Evolutionary conservation across 805 yeast species (phyloP).

Genomic region (Torulaspora delbrueckii): DNA sequence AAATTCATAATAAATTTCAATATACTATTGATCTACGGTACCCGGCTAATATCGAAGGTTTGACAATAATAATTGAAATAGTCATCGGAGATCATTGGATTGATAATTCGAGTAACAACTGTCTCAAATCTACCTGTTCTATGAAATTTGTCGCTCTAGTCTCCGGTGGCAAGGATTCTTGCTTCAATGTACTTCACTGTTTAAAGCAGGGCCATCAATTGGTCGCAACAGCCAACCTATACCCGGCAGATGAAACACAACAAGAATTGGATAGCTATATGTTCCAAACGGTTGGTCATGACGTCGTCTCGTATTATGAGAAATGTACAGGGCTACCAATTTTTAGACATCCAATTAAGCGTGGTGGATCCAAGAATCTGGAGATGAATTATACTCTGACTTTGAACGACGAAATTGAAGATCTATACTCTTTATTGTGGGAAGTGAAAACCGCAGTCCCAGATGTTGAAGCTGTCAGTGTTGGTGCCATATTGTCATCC

Average conservation of each 20-base stretch:
- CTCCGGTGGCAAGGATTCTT: slow-evolving; percentile 96
- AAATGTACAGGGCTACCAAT: slow-evolving; percentile 77
- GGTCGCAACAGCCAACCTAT: slow-evolving; percentile 77
- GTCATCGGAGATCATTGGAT: not conserved
- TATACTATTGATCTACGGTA: too few species aligned
- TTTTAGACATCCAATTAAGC: slow-evolving; percentile 56
- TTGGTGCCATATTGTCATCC: slow-evolving; percentile 94
- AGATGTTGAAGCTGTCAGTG: slow-evolving; percentile 78
- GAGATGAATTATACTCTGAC: slow-evolving; percentile 66
- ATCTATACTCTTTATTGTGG: slow-evolving; percentile 52
- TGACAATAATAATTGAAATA: not conserved
- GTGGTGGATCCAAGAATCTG: slow-evolving; percentile 59
- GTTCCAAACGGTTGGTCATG: slow-evolving; percentile 97
- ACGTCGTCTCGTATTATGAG: slow-evolving; percentile 58
- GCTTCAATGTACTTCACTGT: slow-evolving; percentile 84
- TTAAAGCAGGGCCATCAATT: slow-evolving; percentile 80
- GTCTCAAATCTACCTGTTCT: not conserved
- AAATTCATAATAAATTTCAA: too few species aligned
- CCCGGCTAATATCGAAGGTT: too few species aligned
- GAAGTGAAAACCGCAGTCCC: slow-evolving; percentile 53
- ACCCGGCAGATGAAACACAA: slow-evolving; percentile 48
- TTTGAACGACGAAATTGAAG: slow-evolving; percentile 81
- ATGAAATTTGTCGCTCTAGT: slow-evolving; percentile 93
- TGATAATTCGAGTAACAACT: not conserved
- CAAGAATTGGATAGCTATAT: slow-evolving; percentile 89